Evolutionary conservation across 2,329 filamentous ascomycete genomes (phyloP).

Genomic region (Drechslerella coelobrocha): DNA sequence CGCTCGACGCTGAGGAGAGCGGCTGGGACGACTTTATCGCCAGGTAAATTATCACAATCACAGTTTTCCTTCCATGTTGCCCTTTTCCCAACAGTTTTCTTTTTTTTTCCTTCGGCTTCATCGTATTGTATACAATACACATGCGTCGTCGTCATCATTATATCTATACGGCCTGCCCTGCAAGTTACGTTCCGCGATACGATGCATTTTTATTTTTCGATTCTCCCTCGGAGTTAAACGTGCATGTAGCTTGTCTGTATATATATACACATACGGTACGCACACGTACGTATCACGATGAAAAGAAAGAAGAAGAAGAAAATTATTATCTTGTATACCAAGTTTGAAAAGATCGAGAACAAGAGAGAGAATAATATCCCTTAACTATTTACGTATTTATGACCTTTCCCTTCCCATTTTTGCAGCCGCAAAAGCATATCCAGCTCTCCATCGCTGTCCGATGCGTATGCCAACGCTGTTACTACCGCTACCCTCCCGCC

Average conservation of each 20-base stretch:
- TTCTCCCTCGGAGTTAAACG: slow-evolving; percentile 20
- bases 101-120: slow-evolving; percentile 13
- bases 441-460: slow-evolving; percentile 45
- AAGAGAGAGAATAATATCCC: slow-evolving; percentile 45
- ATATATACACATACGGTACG: slow-evolving; percentile 21
- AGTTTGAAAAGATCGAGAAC: too few relatives aligned
- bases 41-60: slow-evolving; percentile 43
- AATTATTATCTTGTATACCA: neutral
- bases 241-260: slow-evolving; percentile 49
- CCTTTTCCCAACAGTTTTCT: slow-evolving; percentile 15
- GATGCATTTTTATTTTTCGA: too few relatives aligned
- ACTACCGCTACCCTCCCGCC: slow-evolving; percentile 22
- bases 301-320: slow-evolving; percentile 13
- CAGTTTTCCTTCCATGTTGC: too few relatives aligned
- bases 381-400: slow-evolving; percentile 32
- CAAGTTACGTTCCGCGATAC: too few relatives aligned
- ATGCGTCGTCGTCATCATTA: too few relatives aligned
- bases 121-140: slow-evolving; percentile 16
- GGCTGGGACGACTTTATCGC: slow-evolving; percentile 48
- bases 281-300: neutral
- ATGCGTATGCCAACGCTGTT: slow-evolving; percentile 16
- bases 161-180: too few relatives aligned
- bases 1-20: slow-evolving; percentile 49
- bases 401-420: slow-evolving; percentile 14
- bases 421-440: slow-evolving; percentile 50